Evolutionary conservation across 768 basidiomycete species (phyloP).

Genomic region (Chlorophyllum brunneum): DNA sequence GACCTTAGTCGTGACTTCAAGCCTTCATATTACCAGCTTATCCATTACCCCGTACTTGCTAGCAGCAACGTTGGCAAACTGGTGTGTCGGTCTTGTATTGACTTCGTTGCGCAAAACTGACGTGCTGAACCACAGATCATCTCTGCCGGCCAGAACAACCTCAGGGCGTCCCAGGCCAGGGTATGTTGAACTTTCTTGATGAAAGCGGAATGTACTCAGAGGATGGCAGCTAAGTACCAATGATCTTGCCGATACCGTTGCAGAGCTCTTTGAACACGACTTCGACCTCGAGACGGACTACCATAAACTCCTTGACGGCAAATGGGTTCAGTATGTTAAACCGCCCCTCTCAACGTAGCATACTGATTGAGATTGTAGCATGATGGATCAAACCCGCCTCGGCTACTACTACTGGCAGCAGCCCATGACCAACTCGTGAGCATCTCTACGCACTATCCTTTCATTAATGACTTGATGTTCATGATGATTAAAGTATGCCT

Average conservation of each 20-base stretch:
- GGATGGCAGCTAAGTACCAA: conserved; percentile 49
- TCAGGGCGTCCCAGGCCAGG: conserved; percentile 60
- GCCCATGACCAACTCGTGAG: conserved; percentile 59
- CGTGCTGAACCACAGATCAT: conserved; percentile 33
- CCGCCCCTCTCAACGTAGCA: not conserved
- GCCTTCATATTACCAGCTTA: conserved; percentile 68
- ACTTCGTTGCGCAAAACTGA: not conserved
- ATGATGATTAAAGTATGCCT: conserved; percentile 48
- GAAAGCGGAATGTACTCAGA: not conserved
- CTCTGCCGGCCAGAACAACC: conserved; percentile 54
- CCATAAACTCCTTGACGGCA: conserved; percentile 54
- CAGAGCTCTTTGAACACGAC: conserved; percentile 56
- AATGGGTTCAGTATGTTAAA: conserved; percentile 60
- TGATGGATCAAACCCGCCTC: conserved; percentile 72
- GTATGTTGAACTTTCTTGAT: conserved; percentile 18
- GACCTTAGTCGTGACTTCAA: conserved; percentile 41
- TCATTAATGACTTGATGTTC: not conserved
- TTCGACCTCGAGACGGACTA: conserved; percentile 59
- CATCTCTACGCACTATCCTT: not conserved
- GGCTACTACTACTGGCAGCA: conserved; percentile 73
- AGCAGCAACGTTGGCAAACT: conserved; percentile 55
- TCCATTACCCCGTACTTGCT: conserved; percentile 62
- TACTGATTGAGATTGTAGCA: conserved; percentile 26
- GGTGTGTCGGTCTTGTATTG: conserved; percentile 19
- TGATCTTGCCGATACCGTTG: conserved; percentile 48